These are phyloP conservation scores for Ophiosphaerella herpotricha DNA, from an alignment of 2,329 filamentous ascomycete species.

Conservation along the genomic window DNA sequence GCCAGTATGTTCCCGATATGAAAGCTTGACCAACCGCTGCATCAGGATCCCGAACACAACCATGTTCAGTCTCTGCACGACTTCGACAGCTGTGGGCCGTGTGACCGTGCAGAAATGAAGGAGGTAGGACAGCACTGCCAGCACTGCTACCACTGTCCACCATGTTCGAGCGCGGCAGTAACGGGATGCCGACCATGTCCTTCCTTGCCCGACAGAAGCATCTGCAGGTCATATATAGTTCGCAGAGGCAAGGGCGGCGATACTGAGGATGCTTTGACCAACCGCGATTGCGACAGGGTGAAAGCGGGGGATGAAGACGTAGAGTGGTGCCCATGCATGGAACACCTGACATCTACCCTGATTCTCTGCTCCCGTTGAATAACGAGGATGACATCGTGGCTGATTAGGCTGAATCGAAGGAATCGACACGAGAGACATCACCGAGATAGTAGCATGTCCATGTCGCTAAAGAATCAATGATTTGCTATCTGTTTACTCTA, in stretches of 20 bases:
- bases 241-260: background rate
- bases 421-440: background rate
- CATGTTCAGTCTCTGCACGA: background rate
- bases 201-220: slow-evolving; percentile 1
- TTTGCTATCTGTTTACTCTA: background rate
- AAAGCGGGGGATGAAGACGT: background rate
- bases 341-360: background rate
- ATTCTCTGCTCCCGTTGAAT: background rate
- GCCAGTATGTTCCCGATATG: background rate
- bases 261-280: background rate
- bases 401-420: background rate
- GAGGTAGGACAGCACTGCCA: slow-evolving; percentile 1
- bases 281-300: background rate
- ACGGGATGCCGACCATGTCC: slow-evolving; percentile 1
- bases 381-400: background rate
- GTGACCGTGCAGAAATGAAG: background rate
- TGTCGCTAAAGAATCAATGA: background rate
- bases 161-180: slow-evolving; percentile 1
- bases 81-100: background rate
- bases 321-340: background rate
- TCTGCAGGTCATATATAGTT: background rate
- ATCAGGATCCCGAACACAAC: slow-evolving; percentile 1
- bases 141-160: slow-evolving; percentile 2
- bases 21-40: background rate
- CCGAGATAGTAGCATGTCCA: background rate